phyloP scores from a whole-genome alignment of 192 early-diverging fungal species.

The Backusella circina region DNA sequence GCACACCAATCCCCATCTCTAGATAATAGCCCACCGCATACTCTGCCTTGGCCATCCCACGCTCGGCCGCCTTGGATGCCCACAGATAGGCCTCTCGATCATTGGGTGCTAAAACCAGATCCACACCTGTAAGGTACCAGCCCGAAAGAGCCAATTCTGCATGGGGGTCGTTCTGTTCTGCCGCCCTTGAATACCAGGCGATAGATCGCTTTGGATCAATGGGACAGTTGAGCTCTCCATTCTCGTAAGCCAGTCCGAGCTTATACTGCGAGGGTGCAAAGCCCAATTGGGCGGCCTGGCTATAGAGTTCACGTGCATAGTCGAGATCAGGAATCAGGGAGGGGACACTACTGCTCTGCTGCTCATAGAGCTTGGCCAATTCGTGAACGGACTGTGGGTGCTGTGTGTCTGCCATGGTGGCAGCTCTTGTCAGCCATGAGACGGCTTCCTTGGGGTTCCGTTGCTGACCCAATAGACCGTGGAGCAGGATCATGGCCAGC shows the following conservation, averaged over 20 bases:
- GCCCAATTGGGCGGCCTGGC: conserved; percentile 88
- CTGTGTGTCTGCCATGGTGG: conserved; percentile 82
- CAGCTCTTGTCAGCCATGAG: conserved; percentile 92
- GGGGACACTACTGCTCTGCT: conserved; percentile 57
- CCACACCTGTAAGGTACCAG: conserved; percentile 92
- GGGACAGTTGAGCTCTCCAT: conserved; percentile 85
- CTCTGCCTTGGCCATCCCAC: conserved; percentile 90
- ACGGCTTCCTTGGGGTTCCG: conserved; percentile 87
- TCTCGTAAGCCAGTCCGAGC: conserved; percentile 91
- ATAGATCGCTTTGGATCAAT: conserved; percentile 88
- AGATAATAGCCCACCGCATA: conserved; percentile 95
- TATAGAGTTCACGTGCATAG: conserved; percentile 91
- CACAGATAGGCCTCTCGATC: conserved; percentile 96
- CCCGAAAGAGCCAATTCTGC: conserved; percentile 93
- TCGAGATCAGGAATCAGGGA: conserved; percentile 73
- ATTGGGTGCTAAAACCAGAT: conserved; percentile 79
- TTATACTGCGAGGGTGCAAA: conserved; percentile 92
- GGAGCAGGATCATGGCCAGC: conserved; percentile 87
- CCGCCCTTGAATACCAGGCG: conserved; percentile 93
- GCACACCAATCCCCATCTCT: conserved; percentile 86
- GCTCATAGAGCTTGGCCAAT: conserved; percentile 84
- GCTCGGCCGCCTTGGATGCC: conserved; percentile 94
- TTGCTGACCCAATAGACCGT: conserved; percentile 74
- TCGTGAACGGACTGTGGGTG: conserved; percentile 95
- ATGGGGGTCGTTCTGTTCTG: conserved; percentile 86